Conservation (phyloP, 1,139 yeast species). For the Candida sp. region DNA sequence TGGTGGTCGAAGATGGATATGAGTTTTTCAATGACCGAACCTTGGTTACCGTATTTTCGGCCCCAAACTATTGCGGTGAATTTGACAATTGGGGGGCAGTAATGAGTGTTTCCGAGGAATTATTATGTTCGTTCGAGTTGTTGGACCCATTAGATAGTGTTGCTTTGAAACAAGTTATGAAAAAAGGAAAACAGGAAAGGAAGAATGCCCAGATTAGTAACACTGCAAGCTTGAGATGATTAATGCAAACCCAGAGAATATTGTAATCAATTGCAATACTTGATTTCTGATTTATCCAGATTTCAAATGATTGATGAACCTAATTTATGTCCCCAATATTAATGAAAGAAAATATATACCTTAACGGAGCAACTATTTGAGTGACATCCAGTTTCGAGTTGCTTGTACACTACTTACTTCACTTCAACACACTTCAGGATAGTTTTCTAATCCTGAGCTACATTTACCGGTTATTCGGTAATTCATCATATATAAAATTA, state of each 20-base stretch:
- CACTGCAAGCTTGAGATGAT: neutral
- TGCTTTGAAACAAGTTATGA: slow-evolving; percentile 91
- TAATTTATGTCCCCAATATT: neutral
- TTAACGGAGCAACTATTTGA: too few species aligned
- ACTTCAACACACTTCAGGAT: too few species aligned
- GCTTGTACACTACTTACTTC: too few species aligned
- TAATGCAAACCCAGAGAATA: neutral
- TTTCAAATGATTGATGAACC: neutral
- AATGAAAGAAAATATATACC: neutral
- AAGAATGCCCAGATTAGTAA: slow-evolving; percentile 46
- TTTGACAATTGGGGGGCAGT: slow-evolving; percentile 99
- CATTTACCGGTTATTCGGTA: too few species aligned
- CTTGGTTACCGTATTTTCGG: slow-evolving; percentile 90
- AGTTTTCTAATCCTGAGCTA: too few species aligned
- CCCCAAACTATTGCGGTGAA: slow-evolving; percentile 98
- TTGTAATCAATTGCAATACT: too few species aligned
- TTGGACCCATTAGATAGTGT: slow-evolving; percentile 91
- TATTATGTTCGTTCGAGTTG: slow-evolving; percentile 87
- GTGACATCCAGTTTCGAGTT: too few species aligned
- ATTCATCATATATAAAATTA: too few species aligned
- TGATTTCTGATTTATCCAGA: too few species aligned
- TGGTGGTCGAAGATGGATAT: slow-evolving; percentile 99
- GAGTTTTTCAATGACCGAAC: slow-evolving; percentile 95
- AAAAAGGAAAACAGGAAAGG: slow-evolving; percentile 78
- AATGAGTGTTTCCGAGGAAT: slow-evolving; percentile 92